phyloP scores from a whole-genome alignment of 73 alveolate genomes.

The Blepharisma japonicum region DNA sequence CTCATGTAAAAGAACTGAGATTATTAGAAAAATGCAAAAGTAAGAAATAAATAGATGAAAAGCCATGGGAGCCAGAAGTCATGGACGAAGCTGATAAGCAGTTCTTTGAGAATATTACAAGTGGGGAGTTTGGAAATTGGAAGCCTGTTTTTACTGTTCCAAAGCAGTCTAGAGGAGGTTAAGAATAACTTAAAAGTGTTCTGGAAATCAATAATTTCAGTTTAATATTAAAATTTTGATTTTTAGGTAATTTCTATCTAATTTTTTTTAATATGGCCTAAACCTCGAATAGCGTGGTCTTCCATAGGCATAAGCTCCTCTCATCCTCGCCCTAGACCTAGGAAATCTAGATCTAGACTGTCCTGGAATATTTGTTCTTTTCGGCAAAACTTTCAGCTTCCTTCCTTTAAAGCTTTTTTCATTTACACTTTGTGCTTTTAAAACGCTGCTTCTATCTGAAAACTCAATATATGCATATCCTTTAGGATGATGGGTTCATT shows the following conservation, averaged over 20 bases:
- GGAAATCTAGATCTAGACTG: too few species aligned
- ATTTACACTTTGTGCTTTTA: constrained; percentile 38
- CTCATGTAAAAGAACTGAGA: neutral
- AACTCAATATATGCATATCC: constrained; percentile 63
- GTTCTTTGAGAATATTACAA: constrained; percentile 13
- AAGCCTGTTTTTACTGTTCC: neutral
- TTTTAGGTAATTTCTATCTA: too few species aligned
- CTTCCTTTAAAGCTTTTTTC: constrained; percentile 57
- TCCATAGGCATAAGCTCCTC: too few species aligned
- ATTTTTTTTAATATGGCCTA: too few species aligned
- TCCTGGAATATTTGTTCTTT: constrained; percentile 45
- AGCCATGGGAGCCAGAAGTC: constrained; percentile 30
- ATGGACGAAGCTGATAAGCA: constrained; percentile 12
- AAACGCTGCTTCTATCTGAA: constrained; percentile 27
- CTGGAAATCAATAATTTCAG: too few species aligned
- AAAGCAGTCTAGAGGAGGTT: too few species aligned
- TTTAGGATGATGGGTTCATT: constrained; percentile 45
- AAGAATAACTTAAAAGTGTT: too few species aligned
- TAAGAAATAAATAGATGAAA: constrained; percentile 18
- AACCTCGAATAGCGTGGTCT: too few species aligned
- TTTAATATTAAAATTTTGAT: too few species aligned
- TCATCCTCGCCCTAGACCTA: too few species aligned
- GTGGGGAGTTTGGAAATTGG: neutral
- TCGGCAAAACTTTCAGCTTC: constrained; percentile 46
- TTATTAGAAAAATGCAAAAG: neutral